Evolutionary conservation across 2,329 filamentous ascomycete genomes (phyloP), one percentile per base, ranked within the genome.

Genomic region (Ceratocystis ficicola): DNA sequence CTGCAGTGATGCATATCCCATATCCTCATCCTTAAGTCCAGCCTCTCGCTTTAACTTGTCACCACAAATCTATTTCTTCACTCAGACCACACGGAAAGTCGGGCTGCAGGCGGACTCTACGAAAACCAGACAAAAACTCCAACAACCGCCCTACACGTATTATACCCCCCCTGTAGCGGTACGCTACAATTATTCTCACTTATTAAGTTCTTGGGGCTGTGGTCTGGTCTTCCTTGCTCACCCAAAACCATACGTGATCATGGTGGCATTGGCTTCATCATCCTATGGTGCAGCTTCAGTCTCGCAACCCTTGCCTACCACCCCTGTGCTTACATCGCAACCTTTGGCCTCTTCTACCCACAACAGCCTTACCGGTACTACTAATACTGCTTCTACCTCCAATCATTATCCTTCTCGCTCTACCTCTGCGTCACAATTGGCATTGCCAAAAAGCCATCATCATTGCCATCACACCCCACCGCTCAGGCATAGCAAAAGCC

Each of bases 1-100:
- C 63, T 44, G 28, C 48, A 60, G 52, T 65, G 63, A 60, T 65
- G 63, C 63, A 65, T 46, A 60, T 60, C 36, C 32, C 63, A 65
- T 46, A 65, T 65, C 41, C 63, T 60, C 63, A 44, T 59, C 52
- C 50, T 30, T n/a, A 65, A 25, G 32, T 52, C 63, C 63, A 65
- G 44, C 63, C 63, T 25, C 63, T 65, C 63, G 63, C 41, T 32
- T 65, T 65, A 65, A 59, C 52, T 65, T 25, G 48, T 15, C n/a
- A 65, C 55, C 22, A 60, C 41, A 17, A 52, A 52, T 46, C 36
- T 36, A 55, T 28, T 36, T 65, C 55, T 65, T 65, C 30, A 20
- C 48, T 65, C 25, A 41, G n/a, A 63, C 44, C 46, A 32, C 61
- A 30, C 36, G 61, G 46, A 44, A 48, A 41, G 22, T 44, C 28